A percentile compares a stretch with the other conserved stretches of the same genome.
These are phyloP conservation scores for Combretum micranthum DNA, from an alignment of 345 rosid species.

Conservation along the genomic window DNA sequence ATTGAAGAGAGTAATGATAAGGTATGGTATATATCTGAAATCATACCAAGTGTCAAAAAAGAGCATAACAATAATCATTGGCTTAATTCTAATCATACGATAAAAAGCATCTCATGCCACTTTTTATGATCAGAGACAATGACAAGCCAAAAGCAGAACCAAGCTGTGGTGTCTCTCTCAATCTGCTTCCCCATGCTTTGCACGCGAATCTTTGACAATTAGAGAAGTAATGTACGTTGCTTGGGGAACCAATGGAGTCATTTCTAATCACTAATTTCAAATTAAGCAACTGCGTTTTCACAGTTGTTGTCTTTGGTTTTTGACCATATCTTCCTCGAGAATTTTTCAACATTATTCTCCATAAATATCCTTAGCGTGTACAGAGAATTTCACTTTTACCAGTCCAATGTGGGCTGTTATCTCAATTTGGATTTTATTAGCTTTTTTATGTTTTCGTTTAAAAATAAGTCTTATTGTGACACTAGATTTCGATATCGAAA, in stretches of 20 bases:
- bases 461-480: too few relatives aligned
- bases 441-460: too few relatives aligned
- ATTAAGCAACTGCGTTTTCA: too few relatives aligned
- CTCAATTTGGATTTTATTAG: too few relatives aligned
- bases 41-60: slow-evolving; percentile 6
- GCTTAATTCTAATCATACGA: slow-evolving; percentile 4
- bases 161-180: slow-evolving; percentile 35
- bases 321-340: too few relatives aligned
- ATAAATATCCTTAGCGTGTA: too few relatives aligned
- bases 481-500: too few relatives aligned
- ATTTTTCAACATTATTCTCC: too few relatives aligned
- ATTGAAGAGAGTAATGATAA: background rate
- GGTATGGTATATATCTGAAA: background rate
- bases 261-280: slow-evolving; percentile 10
- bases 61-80: slow-evolving; percentile 4
- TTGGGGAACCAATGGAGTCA: slow-evolving; percentile 17
- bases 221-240: slow-evolving; percentile 4
- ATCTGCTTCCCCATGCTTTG: slow-evolving; percentile 32
- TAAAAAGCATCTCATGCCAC: slow-evolving; percentile 6
- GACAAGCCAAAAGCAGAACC: slow-evolving; percentile 18
- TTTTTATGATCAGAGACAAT: slow-evolving; percentile 8
- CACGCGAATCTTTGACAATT: slow-evolving; percentile 48
- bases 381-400: too few relatives aligned
- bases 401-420: too few relatives aligned
- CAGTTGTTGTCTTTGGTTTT: too few relatives aligned